Conservation (phyloP, 768 basidiomycete species). For the Tephrocybe sp. region DNA sequence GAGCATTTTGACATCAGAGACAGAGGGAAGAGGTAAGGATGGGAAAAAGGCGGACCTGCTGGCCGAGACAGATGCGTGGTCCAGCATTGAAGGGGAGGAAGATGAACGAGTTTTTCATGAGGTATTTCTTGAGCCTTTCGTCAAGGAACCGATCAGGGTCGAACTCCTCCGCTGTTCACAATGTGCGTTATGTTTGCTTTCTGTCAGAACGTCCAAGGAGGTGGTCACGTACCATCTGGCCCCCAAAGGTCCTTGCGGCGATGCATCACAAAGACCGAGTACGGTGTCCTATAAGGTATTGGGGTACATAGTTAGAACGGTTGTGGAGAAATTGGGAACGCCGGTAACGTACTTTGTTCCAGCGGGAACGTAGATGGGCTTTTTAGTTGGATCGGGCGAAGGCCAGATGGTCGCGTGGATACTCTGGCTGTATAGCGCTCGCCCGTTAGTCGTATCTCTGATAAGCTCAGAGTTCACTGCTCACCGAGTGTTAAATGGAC, state of each 20-base stretch:
- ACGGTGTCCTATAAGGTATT: slow-evolving; percentile 33
- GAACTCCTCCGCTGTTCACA: slow-evolving; percentile 53
- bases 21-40: background rate
- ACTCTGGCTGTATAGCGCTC: slow-evolving; percentile 40
- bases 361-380: slow-evolving; percentile 55
- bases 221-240: slow-evolving; percentile 52
- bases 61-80: slow-evolving; percentile 60
- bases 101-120: slow-evolving; percentile 64
- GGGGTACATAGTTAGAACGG: background rate
- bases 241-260: slow-evolving; percentile 69
- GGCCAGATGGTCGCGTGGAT: slow-evolving; percentile 49
- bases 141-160: slow-evolving; percentile 76
- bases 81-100: slow-evolving; percentile 69
- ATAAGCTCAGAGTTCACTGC: slow-evolving; percentile 10
- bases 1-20: too few relatives aligned
- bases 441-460: background rate
- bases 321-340: background rate
- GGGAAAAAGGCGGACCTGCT: slow-evolving; percentile 37
- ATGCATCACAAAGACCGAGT: slow-evolving; percentile 67
- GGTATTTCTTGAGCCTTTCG: slow-evolving; percentile 57
- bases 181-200: background rate
- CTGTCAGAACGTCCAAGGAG: too few relatives aligned
- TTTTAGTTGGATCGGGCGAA: slow-evolving; percentile 42
- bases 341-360: slow-evolving; percentile 34
- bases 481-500: slow-evolving; percentile 50